A percentile compares a stretch with the other conserved stretches of the same genome.
Evolutionary conservation across 2,329 filamentous ascomycete species (phyloP).

Genomic region (Colletotrichum sp.): DNA sequence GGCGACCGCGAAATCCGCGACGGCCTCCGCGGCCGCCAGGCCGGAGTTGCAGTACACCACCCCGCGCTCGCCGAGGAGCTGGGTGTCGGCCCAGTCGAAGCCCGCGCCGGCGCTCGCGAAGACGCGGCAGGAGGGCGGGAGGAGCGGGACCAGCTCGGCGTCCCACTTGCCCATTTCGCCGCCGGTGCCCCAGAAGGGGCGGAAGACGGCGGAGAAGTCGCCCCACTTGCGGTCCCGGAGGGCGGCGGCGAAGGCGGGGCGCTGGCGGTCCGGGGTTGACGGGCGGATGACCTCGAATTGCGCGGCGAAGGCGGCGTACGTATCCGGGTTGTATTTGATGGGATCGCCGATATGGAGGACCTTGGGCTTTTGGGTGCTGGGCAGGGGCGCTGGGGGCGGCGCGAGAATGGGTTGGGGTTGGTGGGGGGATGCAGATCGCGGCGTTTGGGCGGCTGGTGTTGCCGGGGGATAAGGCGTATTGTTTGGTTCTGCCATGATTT

Average conservation of each 20-base stretch:
- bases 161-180: slow-evolving; percentile 73
- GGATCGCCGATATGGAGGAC: slow-evolving; percentile 80
- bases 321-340: slow-evolving; percentile 53
- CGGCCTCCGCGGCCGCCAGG: slow-evolving; percentile 72
- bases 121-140: slow-evolving; percentile 62
- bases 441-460: slow-evolving; percentile 37
- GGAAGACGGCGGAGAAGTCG: slow-evolving; percentile 59
- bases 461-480: slow-evolving; percentile 50
- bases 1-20: slow-evolving; percentile 74
- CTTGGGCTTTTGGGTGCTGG: slow-evolving; percentile 44
- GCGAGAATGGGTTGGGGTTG: slow-evolving; percentile 23
- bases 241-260: slow-evolving; percentile 53
- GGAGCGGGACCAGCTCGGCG: slow-evolving; percentile 58
- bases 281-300: slow-evolving; percentile 59
- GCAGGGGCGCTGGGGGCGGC: slow-evolving; percentile 29
- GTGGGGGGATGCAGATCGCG: slow-evolving; percentile 47
- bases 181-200: slow-evolving; percentile 68
- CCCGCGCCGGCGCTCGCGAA: slow-evolving; percentile 70
- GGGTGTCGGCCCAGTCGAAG: slow-evolving; percentile 71
- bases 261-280: slow-evolving; percentile 52
- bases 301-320: slow-evolving; percentile 46
- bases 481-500: slow-evolving; percentile 49
- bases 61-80: slow-evolving; percentile 64
- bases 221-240: slow-evolving; percentile 59
- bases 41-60: slow-evolving; percentile 78